Conservation (phyloP, 2,329 filamentous ascomycete species). For the Paramyrothecium sp. region DNA sequence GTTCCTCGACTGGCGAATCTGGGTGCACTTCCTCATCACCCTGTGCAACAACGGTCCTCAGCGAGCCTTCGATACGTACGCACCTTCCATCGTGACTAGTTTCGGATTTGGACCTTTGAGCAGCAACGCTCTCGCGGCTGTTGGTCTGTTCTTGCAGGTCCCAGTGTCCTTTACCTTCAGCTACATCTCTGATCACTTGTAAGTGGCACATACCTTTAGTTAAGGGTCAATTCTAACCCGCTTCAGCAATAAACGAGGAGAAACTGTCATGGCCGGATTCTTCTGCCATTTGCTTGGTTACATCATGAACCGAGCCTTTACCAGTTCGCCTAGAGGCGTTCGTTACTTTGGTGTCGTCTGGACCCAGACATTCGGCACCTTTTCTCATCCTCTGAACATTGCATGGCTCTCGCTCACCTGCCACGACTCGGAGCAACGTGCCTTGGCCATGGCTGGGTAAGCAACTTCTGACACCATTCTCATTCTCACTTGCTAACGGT, state of each 20-base stretch:
- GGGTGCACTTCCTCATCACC: slow-evolving; percentile 50
- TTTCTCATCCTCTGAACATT: slow-evolving; percentile 57
- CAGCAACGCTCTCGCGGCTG: slow-evolving; percentile 53
- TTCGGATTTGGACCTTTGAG: slow-evolving; percentile 48
- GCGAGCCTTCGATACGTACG: slow-evolving; percentile 49
- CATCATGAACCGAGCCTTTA: slow-evolving; percentile 53
- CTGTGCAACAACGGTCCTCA: slow-evolving; percentile 47
- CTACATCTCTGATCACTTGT: slow-evolving; percentile 51
- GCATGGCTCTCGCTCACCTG: slow-evolving; percentile 59
- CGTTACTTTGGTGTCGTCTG: slow-evolving; percentile 55
- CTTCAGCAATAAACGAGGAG: slow-evolving; percentile 42
- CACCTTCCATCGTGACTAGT: slow-evolving; percentile 50
- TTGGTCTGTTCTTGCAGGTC: slow-evolving; percentile 52
- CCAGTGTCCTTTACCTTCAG: slow-evolving; percentile 51
- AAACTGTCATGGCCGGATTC: slow-evolving; percentile 50
- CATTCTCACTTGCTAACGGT: background rate
- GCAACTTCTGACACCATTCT: slow-evolving; percentile 5
- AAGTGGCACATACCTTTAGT: slow-evolving; percentile 18
- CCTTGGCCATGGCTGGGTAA: slow-evolving; percentile 58
- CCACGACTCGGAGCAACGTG: slow-evolving; percentile 54
- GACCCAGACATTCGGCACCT: slow-evolving; percentile 54
- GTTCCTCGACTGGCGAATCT: slow-evolving; percentile 51
- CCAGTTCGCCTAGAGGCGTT: slow-evolving; percentile 40
- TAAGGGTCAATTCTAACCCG: background rate
- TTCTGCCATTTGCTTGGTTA: slow-evolving; percentile 48